Base-by-base conservation (phyloP, 2,329 filamentous ascomycete species). In the Microthyrium microscopicum region DNA sequence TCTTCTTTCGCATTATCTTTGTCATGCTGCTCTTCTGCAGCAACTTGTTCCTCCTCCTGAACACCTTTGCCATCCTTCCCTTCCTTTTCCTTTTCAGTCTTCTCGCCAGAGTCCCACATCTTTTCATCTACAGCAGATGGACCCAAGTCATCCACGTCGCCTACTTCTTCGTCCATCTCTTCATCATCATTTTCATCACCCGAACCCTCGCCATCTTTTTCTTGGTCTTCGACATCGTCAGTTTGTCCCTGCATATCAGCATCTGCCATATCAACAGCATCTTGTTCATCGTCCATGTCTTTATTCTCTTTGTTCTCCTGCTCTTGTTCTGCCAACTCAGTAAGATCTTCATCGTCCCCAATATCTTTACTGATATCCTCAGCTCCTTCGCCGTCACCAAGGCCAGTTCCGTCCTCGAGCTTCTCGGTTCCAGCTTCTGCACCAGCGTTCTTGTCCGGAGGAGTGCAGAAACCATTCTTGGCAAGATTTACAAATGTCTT, bases 291-390 rank as follows among this genome's bases (percentile, higher is more conserved):
- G 42, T 85, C 76, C 35, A 84, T 77, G 2, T 62, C 66, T 8
- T 60, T 57, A 15, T 61, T 52, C 26, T 62, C 57, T 24, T 70
- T 62, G 41, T 78, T 49, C 12, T 43, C 56, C 29, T 81, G 77
- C 26, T 74, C 68, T 46, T 94, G 79, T 51, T 94, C 82, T 0
- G 89, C 87, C 28, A 98, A 63, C 44, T 98, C 89, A 1, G 80
- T 74, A 4, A 98, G 60, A 50, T 98, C 85, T 52, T 99, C 89
- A 39, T 98, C 87, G 12, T 87, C 77, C 41, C 81, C 73, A 29
- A 98, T 78, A 47, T 98, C 89, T 51, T 98, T 95, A 56, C 85
- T 95, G 42, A 98, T 95, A 53, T 98, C 87, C 50, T 98, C 85
- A 4, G 79, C 85, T 13, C 87, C 91, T 53, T 94, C 81, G 8